Percentiles rank a stretch among this genome's conserved stretches.
Conservation (phyloP, 768 basidiomycete genomes). For the Clitopilus hobsonii region DNA sequence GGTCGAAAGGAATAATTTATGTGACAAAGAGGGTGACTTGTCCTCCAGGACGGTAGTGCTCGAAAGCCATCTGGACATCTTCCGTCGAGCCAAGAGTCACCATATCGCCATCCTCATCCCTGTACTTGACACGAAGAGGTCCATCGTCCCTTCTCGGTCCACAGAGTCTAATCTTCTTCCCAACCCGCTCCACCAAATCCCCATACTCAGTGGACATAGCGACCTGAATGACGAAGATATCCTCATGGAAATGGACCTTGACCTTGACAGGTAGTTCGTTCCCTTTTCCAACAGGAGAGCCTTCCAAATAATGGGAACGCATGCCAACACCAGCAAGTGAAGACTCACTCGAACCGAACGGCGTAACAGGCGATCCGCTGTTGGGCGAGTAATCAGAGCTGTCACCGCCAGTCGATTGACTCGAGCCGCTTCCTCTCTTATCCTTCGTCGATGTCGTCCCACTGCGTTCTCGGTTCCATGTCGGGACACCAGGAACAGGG, state of each 20-base stretch:
- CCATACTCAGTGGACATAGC: constrained; percentile 72
- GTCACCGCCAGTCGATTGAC: constrained; percentile 70
- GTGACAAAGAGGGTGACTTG: constrained; percentile 81
- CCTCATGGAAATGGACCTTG: constrained; percentile 92
- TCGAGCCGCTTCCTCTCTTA: constrained; percentile 83
- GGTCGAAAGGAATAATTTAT: constrained; percentile 29
- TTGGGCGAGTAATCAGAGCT: constrained; percentile 85
- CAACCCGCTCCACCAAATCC: constrained; percentile 85
- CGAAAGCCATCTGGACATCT: constrained; percentile 93
- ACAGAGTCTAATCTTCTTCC: constrained; percentile 89
- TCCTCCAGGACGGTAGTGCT: constrained; percentile 71
- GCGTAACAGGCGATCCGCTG: constrained; percentile 82
- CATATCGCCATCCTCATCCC: constrained; percentile 90
- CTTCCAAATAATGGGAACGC: constrained; percentile 22
- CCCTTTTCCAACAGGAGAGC: constrained; percentile 1
- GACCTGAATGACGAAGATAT: constrained; percentile 93
- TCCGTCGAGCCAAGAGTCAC: constrained; percentile 86
- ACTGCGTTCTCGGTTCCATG: constrained; percentile 40
- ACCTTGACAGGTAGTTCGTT: constrained; percentile 62
- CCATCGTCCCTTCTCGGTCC: constrained; percentile 76
- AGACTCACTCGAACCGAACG: constrained; percentile 86
- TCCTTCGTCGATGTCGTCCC: constrained; percentile 35
- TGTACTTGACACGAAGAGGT: constrained; percentile 84
- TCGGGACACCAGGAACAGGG: constrained; percentile 23
- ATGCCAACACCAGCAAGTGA: constrained; percentile 58